A percentile compares a stretch with the other conserved stretches of the same genome.
These are phyloP conservation scores for Lichtheimia hyalospora DNA, from an alignment of 371 early-diverging fungal species.

Conservation along the genomic window DNA sequence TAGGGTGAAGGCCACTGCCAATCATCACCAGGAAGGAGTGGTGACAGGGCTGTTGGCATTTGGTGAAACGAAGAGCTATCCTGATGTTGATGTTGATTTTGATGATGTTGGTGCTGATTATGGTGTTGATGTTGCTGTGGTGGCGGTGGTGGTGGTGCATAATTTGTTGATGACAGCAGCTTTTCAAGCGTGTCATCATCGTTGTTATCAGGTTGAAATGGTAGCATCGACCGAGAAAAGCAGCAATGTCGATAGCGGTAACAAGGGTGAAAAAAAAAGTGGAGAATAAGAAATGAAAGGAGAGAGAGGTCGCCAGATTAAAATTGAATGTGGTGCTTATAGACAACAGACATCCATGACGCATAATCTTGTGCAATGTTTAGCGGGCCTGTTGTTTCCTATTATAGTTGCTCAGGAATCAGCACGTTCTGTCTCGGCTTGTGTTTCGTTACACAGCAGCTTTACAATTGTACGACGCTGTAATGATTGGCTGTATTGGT, in stretches of 20 bases:
- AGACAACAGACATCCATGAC: not conserved
- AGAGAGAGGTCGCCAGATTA: not conserved
- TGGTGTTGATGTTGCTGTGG: no score
- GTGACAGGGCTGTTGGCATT: constrained; percentile 1
- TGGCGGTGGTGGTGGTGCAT: not conserved
- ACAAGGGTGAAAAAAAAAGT: not conserved
- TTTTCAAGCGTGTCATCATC: not conserved
- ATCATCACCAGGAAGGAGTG: not conserved
- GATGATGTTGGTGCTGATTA: no score
- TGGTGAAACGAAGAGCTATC: not conserved
- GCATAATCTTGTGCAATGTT: not conserved
- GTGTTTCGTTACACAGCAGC: not conserved
- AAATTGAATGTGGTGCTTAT: no score
- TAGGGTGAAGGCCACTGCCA: constrained; percentile 1
- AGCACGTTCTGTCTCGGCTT: not conserved
- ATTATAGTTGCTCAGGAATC: not conserved
- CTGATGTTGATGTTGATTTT: no score
- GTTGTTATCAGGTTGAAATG: not conserved
- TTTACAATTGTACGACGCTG: not conserved
- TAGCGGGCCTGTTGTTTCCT: not conserved
- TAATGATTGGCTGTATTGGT: no score
- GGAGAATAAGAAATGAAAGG: not conserved
- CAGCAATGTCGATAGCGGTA: not conserved
- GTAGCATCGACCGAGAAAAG: not conserved
- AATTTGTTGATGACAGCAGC: not conserved